Conservation (phyloP, 331 rosid genomes). For the Phaseolus coccineus region DNA sequence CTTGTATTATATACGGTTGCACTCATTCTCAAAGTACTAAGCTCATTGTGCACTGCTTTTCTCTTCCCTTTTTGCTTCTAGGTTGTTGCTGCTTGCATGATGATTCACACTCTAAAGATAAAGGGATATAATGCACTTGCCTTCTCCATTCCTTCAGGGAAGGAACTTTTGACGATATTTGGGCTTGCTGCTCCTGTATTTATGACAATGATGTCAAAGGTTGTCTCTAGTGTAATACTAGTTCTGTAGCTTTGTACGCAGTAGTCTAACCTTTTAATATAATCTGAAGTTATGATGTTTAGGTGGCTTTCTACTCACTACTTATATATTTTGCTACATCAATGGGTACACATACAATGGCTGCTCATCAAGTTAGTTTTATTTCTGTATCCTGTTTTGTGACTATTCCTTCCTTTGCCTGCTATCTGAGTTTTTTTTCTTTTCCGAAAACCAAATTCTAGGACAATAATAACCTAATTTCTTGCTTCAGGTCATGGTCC, state of each 20-base stretch:
- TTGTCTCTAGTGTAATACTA: slow-evolving; percentile 43
- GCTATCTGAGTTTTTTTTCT: not conserved
- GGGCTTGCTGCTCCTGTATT: slow-evolving; percentile 87
- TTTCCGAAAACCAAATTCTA: slow-evolving; percentile 3
- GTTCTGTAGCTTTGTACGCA: slow-evolving; percentile 31
- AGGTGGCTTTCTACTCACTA: slow-evolving; percentile 89
- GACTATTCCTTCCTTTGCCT: slow-evolving; percentile 36
- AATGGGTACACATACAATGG: slow-evolving; percentile 86
- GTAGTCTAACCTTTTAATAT: slow-evolving; percentile 31
- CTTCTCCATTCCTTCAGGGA: slow-evolving; percentile 68
- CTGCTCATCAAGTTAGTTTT: slow-evolving; percentile 88
- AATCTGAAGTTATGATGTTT: slow-evolving; percentile 40
- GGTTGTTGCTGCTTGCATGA: slow-evolving; percentile 90
- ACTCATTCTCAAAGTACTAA: slow-evolving; percentile 24
- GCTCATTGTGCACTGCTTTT: slow-evolving; percentile 11
- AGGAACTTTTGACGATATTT: slow-evolving; percentile 64
- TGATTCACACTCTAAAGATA: slow-evolving; percentile 73
- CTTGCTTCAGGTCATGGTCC: slow-evolving; percentile 82
- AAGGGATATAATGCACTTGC: slow-evolving; percentile 78
- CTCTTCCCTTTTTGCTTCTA: slow-evolving; percentile 43
- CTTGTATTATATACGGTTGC: slow-evolving; percentile 22
- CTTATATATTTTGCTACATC: slow-evolving; percentile 84
- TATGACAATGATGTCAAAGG: slow-evolving; percentile 89
- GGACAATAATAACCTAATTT: slow-evolving; percentile 39
- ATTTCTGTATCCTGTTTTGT: slow-evolving; percentile 26